These are phyloP conservation scores for Camillea tinctor DNA, from an alignment of 2,329 filamentous ascomycete genomes.

Conservation along the genomic window DNA sequence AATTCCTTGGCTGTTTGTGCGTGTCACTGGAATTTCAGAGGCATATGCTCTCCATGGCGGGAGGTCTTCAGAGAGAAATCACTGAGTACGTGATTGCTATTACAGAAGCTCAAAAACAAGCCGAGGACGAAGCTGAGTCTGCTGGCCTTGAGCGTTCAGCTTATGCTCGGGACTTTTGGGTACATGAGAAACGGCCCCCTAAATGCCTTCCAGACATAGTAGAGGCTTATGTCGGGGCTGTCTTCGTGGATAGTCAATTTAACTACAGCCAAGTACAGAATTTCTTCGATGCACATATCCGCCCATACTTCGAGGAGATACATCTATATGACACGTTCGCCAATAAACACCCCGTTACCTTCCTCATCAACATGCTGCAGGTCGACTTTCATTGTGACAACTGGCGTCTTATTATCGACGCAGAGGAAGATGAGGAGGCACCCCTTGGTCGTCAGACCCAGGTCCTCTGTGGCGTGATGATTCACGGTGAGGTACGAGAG, in stretches of 20 bases:
- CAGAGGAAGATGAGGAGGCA: slow-evolving; percentile 41
- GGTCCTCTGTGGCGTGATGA: slow-evolving; percentile 70
- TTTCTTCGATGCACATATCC: slow-evolving; percentile 77
- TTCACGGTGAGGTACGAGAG: slow-evolving; percentile 70
- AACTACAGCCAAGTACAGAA: slow-evolving; percentile 68
- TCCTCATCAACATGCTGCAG: slow-evolving; percentile 63
- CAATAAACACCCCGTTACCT: slow-evolving; percentile 80
- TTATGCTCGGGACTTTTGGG: slow-evolving; percentile 68
- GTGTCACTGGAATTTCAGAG: slow-evolving; percentile 76
- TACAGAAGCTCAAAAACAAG: slow-evolving; percentile 44
- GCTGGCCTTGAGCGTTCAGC: slow-evolving; percentile 36
- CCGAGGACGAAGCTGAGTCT: slow-evolving; percentile 37
- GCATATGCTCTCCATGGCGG: slow-evolving; percentile 61
- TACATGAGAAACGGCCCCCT: slow-evolving; percentile 59
- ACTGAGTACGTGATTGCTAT: slow-evolving; percentile 58
- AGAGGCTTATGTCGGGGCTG: slow-evolving; percentile 83
- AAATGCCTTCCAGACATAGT: slow-evolving; percentile 82
- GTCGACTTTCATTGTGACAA: slow-evolving; percentile 62
- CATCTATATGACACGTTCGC: slow-evolving; percentile 82
- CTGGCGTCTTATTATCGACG: slow-evolving; percentile 55
- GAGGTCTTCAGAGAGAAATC: slow-evolving; percentile 44
- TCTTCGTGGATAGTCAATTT: slow-evolving; percentile 88
- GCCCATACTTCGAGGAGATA: slow-evolving; percentile 83
- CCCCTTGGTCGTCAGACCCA: slow-evolving; percentile 42
- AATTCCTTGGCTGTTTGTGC: slow-evolving; percentile 81